Base-by-base conservation (phyloP, 1,284 basidiomycete species). In the Ustilago cynodontis region DNA sequence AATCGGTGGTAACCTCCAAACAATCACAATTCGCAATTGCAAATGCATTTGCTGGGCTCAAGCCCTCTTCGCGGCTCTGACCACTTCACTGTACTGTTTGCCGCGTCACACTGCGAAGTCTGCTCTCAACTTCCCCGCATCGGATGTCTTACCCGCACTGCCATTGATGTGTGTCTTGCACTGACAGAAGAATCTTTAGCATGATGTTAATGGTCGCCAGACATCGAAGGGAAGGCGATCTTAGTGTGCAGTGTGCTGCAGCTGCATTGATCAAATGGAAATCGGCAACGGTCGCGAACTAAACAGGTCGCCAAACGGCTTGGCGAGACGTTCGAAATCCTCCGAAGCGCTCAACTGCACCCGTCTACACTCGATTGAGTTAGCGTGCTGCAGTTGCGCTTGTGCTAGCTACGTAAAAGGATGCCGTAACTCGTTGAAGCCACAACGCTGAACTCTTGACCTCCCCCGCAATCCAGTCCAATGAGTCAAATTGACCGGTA, bases 1-100 rank as follows among this genome's bases (percentile, higher is more conserved):
- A 31, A 28, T 52, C 20, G 50, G 50, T 52, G 50, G 50, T 24
- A 52, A 52, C 50, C 50, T 33, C 31, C 31, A 31, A 31, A 49
- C 26, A 49, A 45, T 45, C 16, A 11, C 14, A 14, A 9, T 10
- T 13, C 5, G 31, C 31, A 33, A n/a, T n/a, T n/a, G n/a, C n/a
- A n/a, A n/a, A n/a, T n/a, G n/a, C n/a, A n/a, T n/a, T 33, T 11
- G 18, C 37, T 18, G 37, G 37, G 2, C 37, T 39, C 10, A 18
- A 39, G 37, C 37, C 37, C 14, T 16, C n/a, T n/a, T n/a, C n/a
- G n/a, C n/a, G n/a, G n/a, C n/a, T n/a, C n/a, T n/a, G n/a, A n/a
- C n/a, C n/a, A n/a, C n/a, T n/a, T n/a, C n/a, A n/a, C n/a, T n/a
- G n/a, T n/a, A n/a, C n/a, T n/a, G n/a, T 39, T 39, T 18, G 13